Evolutionary conservation across 805 yeast genomes (phyloP), one percentile per base, ranked within the genome.

Genomic region (Schwanniomyces vanrijiae): DNA sequence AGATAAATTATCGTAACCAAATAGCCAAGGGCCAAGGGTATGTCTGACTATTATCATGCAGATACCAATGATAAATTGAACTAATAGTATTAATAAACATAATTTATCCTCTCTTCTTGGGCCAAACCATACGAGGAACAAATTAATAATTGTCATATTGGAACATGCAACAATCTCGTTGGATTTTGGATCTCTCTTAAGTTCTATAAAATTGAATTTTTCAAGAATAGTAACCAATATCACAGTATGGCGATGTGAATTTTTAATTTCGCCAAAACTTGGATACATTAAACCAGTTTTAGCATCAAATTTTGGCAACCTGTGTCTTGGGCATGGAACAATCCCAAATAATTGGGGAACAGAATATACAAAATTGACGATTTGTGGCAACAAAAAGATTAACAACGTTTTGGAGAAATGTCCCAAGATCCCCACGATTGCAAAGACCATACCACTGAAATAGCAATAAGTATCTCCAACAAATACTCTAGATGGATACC

Each of bases 401-500:
- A 94, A 72, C 55, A 92, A 72, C 0, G 99, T 94, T 68, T 94
- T 94, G 37, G 97, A 89, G 65, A 91, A 94, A 71, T 94, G 99
- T 1, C 98, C 98, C 48, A 89, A 76, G 29, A 94, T 94, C 1
- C 97, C 98, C 25, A 89, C 96, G 22, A 91, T 94, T 0, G 98
- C 99, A 66, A 94, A 90, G 0, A 94, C 96, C 99, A 94, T 94
- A 3, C 99, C 99, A 21, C 96, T 90, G 66, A 94, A 91, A 68
- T 94, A 94, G 69, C 99, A 94, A 73, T 87, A 94, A 0, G 99
- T 92, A 63, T 94, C 99, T 25, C 99, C 99, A 6, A 94, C 99
- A 69, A 94, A 94, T 1, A 90, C 98, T 47, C 70, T 70, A 0
- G 99, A 90, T 0, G 99, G 99, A 72, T 76, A 94, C 86, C 91